Conservation (phyloP, 2,329 filamentous ascomycete genomes). For the Raffaelea albimanens region DNA sequence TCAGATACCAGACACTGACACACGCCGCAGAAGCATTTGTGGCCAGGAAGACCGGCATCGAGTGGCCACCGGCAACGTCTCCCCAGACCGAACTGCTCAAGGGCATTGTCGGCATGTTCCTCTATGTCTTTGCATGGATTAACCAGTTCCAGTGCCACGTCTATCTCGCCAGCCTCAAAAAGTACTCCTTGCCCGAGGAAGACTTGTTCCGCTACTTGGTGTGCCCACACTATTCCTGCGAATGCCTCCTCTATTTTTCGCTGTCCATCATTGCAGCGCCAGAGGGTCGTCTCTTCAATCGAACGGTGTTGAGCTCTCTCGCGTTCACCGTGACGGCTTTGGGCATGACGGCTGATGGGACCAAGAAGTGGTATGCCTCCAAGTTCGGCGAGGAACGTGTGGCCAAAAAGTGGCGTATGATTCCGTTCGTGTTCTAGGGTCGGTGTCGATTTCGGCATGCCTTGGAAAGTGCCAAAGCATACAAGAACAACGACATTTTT, state of each 20-base stretch:
- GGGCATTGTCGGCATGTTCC: constrained; percentile 43
- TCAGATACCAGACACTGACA: not conserved
- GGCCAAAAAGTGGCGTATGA: constrained; percentile 60
- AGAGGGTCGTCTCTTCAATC: constrained; percentile 54
- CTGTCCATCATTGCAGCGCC: constrained; percentile 69
- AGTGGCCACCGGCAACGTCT: not conserved
- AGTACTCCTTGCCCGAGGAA: constrained; percentile 72
- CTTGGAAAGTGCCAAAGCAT: not conserved
- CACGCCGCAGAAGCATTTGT: constrained; percentile 13
- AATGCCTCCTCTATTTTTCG: constrained; percentile 76
- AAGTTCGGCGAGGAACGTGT: constrained; percentile 65
- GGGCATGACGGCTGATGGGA: constrained; percentile 69
- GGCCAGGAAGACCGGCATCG: constrained; percentile 18
- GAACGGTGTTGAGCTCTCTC: constrained; percentile 59
- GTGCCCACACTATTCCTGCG: constrained; percentile 86
- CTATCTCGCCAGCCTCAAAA: constrained; percentile 60
- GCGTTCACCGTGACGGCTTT: constrained; percentile 72
- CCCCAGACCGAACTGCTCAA: constrained; percentile 21
- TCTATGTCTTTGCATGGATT: constrained; percentile 61
- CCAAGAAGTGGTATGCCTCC: constrained; percentile 65
- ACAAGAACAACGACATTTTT: not conserved
- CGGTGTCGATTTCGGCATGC: no score
- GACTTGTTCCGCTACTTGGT: constrained; percentile 64
- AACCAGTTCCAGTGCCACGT: constrained; percentile 68
- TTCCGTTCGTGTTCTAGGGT: constrained; percentile 54